These are phyloP conservation scores for Salix koriyanagi DNA, from an alignment of 345 rosid genomes.

Conservation along the genomic window DNA sequence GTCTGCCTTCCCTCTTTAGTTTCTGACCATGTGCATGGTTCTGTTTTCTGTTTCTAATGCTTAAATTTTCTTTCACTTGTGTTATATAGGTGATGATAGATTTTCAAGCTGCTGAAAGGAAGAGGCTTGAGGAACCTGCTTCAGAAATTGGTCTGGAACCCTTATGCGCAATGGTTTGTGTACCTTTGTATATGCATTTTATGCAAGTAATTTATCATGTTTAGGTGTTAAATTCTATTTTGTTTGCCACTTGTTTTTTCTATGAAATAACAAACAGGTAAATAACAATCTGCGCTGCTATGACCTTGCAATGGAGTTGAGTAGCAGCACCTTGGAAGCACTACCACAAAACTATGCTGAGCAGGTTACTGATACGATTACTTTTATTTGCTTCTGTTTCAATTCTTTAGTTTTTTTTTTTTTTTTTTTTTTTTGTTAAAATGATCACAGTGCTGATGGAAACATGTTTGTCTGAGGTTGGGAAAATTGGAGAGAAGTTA, in stretches of 20 bases:
- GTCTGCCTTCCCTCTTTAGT: background rate
- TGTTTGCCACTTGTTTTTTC: constrained; percentile 3
- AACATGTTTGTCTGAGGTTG: background rate
- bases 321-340: constrained; percentile 83
- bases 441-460: background rate
- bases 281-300: constrained; percentile 97
- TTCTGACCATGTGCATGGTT: background rate
- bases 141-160: constrained; percentile 95
- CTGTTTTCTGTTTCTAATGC: background rate
- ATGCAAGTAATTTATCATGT: background rate
- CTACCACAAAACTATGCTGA: constrained; percentile 96
- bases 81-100: constrained; percentile 85
- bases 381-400: background rate
- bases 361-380: constrained; percentile 53
- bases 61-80: background rate
- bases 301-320: constrained; percentile 96
- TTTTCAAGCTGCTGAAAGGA: constrained; percentile 94
- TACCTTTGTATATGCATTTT: constrained; percentile 6
- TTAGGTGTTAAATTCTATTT: background rate
- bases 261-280: constrained; percentile 43
- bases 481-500: background rate
- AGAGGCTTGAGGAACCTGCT: constrained; percentile 84
- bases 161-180: constrained; percentile 90
- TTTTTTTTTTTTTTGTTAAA: background rate
- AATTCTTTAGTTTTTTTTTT: background rate